These are phyloP conservation scores for Platanthera zijinensis DNA, from an alignment of 106 monocot genomes.

Conservation along the genomic window DNA sequence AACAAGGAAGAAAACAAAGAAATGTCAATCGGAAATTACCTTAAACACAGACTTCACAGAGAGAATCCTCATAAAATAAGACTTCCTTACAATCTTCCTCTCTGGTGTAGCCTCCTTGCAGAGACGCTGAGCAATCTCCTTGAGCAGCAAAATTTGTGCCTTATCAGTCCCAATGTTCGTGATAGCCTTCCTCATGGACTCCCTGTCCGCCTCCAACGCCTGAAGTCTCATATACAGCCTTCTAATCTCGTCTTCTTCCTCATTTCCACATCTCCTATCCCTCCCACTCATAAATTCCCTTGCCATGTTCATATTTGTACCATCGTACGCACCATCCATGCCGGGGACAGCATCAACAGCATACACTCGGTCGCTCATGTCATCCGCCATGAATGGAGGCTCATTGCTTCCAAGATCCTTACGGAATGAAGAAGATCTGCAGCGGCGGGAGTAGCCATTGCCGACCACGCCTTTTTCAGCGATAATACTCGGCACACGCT, in stretches of 20 bases:
- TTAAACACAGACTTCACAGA: conserved; percentile 14
- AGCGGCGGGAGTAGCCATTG: background rate
- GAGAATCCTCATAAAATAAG: conserved; percentile 8
- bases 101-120: conserved; percentile 13
- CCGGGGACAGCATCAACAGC: conserved; percentile 43
- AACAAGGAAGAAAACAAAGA: background rate
- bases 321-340: conserved; percentile 5
- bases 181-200: conserved; percentile 23
- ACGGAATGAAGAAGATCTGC: conserved; percentile 8
- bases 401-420: conserved; percentile 9
- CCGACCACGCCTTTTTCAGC: background rate
- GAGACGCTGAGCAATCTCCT: conserved; percentile 25
- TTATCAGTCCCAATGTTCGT: conserved; percentile 21
- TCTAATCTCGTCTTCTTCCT: conserved; percentile 18
- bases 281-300: conserved; percentile 5
- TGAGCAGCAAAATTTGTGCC: conserved; percentile 18
- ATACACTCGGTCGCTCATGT: conserved; percentile 35
- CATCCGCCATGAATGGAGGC: conserved; percentile 14
- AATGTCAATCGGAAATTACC: conserved; percentile 14
- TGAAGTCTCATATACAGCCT: conserved; percentile 27
- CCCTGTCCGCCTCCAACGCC: conserved; percentile 28
- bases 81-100: conserved; percentile 12
- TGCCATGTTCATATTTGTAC: conserved; percentile 11
- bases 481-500: background rate
- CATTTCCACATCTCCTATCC: conserved; percentile 2